Percentiles rank a stretch among this genome's conserved stretches.
Evolutionary conservation across 1,284 basidiomycete genomes (phyloP).

Genomic region (Sporisorium graminicola): DNA sequence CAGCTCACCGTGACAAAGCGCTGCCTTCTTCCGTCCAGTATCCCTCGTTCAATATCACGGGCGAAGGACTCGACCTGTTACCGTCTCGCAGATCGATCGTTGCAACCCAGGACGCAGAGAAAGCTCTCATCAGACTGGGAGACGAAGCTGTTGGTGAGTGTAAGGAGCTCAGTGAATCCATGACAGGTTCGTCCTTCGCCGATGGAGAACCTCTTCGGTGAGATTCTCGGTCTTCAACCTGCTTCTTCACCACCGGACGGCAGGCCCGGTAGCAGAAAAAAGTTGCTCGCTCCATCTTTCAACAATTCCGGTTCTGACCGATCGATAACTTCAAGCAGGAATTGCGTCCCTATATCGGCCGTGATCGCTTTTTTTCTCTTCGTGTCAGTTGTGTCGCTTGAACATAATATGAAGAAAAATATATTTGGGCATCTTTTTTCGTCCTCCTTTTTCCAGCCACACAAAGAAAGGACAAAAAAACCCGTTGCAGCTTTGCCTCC

Average conservation of each 20-base stretch:
- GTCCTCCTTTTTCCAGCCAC: constrained; percentile 5
- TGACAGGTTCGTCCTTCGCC: constrained; percentile 7
- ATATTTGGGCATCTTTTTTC: neutral
- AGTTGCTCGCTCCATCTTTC: neutral
- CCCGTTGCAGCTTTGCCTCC: no score
- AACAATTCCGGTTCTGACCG: constrained; percentile 48
- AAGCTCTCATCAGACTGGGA: neutral
- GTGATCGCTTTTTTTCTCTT: neutral
- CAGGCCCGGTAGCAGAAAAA: neutral
- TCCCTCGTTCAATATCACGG: neutral
- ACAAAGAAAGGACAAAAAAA: no score
- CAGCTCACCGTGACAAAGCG: neutral
- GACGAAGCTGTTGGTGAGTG: no score
- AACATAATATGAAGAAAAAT: neutral
- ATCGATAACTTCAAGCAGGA: constrained; percentile 26
- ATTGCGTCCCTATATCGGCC: neutral
- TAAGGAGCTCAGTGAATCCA: neutral
- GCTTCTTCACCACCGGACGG: neutral
- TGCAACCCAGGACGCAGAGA: neutral
- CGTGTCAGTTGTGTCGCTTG: neutral
- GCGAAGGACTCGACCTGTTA: no score
- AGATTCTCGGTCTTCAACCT: constrained; percentile 25
- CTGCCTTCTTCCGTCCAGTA: no score
- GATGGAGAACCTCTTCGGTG: constrained; percentile 18
- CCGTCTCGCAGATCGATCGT: neutral